phyloP scores from a whole-genome alignment of 495 filamentous ascomycete species.

The Pseudomonodictys pantanalensis region DNA sequence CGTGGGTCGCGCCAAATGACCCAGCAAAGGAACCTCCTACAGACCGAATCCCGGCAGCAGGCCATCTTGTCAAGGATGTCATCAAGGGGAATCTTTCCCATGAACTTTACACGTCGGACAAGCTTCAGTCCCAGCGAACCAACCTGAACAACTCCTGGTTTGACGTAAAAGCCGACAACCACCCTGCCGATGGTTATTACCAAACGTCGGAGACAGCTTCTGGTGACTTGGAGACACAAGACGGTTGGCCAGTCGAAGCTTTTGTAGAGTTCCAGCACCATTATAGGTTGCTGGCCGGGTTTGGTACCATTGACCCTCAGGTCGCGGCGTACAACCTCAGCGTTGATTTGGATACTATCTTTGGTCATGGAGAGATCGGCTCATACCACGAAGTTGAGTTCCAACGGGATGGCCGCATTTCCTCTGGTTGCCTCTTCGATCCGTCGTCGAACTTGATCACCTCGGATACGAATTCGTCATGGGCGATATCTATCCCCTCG shows the following conservation, averaged over 20 bases:
- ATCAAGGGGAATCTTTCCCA: conserved; percentile 44
- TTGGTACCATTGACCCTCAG: conserved; percentile 56
- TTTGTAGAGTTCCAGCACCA: conserved; percentile 53
- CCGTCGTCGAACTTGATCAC: conserved; percentile 38
- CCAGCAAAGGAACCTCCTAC: conserved; percentile 45
- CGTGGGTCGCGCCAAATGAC: conserved; percentile 37
- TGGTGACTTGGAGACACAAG: conserved; percentile 50
- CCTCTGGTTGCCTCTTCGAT: conserved; percentile 53
- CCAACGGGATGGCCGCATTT: conserved; percentile 42
- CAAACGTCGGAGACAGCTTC: conserved; percentile 40
- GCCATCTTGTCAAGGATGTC: conserved; percentile 29
- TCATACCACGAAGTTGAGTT: conserved; percentile 33
- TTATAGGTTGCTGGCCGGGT: conserved; percentile 53
- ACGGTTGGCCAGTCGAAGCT: conserved; percentile 62
- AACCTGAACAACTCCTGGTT: conserved; percentile 63
- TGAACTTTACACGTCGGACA: conserved; percentile 55
- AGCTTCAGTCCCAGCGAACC: conserved; percentile 49
- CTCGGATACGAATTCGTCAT: conserved; percentile 55
- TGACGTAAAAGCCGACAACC: conserved; percentile 42
- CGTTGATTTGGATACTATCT: conserved; percentile 45
- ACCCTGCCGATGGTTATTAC: conserved; percentile 55
- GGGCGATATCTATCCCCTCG: conserved; percentile 46
- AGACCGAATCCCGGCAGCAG: conserved; percentile 34
- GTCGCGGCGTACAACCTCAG: conserved; percentile 52
- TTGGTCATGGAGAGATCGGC: conserved; percentile 44